These are phyloP conservation scores for Hansfordia pulvinata DNA, from an alignment of 2,329 filamentous ascomycete genomes.

Conservation along the genomic window DNA sequence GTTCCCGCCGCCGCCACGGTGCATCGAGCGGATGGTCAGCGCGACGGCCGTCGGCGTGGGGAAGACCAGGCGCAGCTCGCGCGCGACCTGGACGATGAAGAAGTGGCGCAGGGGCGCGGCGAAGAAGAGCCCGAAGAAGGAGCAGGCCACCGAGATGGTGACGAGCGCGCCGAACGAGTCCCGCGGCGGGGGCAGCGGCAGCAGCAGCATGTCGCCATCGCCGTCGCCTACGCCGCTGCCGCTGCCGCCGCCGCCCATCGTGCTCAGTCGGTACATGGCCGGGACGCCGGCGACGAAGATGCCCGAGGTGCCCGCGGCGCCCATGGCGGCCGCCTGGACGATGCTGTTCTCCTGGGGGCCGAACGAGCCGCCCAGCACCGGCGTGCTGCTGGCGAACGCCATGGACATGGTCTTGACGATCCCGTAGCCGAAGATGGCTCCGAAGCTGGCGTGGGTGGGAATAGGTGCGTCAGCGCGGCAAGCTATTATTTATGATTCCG, in stretches of 20 bases:
- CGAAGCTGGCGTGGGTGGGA: too few species aligned
- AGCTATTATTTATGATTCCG: too few species aligned
- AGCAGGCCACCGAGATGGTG: constrained; percentile 45
- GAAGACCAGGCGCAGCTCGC: constrained; percentile 45
- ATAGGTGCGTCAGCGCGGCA: too few species aligned
- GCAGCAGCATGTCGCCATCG: too few species aligned
- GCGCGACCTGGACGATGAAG: constrained; percentile 52
- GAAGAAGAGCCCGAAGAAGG: constrained; percentile 52
- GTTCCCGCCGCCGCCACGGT: too few species aligned
- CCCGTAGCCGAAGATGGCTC: constrained; percentile 34
- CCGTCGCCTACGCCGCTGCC: too few species aligned
- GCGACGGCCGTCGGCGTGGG: constrained; percentile 46
- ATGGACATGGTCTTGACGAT: constrained; percentile 40
- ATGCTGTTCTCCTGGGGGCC: constrained; percentile 49
- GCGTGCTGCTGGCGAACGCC: constrained; percentile 29
- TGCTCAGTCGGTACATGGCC: constrained; percentile 41
- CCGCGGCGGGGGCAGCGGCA: too few species aligned
- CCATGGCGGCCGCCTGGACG: constrained; percentile 44
- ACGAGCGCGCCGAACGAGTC: constrained; percentile 44
- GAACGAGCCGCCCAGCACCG: constrained; percentile 37
- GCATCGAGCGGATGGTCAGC: constrained; percentile 50
- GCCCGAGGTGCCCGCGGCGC: constrained; percentile 40
- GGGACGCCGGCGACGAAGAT: constrained; percentile 47
- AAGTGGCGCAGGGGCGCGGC: constrained; percentile 51
- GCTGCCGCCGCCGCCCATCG: constrained; percentile 33